Base-by-base conservation (phyloP, 345 rosid species). In the Lumnitzera littorea region DNA sequence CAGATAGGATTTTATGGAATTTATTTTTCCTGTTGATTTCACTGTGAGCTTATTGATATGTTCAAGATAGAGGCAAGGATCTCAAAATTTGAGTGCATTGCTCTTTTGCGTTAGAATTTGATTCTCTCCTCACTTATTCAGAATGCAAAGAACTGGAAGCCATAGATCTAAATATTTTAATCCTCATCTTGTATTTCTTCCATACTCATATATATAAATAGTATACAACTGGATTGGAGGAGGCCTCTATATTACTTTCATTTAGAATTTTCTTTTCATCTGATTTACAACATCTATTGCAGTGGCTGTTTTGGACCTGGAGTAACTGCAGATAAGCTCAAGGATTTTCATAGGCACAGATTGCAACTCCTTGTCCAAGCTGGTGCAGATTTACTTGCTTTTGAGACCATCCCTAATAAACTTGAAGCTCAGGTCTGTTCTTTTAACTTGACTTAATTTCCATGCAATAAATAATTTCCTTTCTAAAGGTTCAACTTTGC, bases 351-450 rank as follows among this genome's bases (percentile, higher is more conserved):
- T 23, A 74, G 91, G 29, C 80, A 78, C 58, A 84, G 96, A 71
- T 67, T 92, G 80, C 98, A 87, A 75, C 76, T 92, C 48, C 79
- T 92, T 46, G 85, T 83, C 8, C 79, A 87, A 62, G 89, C 96
- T 43, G 87, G 96, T 65, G 81, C 96, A 15, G 98, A 92, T 76
- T 79, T 92, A 68, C 76, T 92, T 55, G 96, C 96, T 25, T 92
- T 92, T 50, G 98, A 89, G 75, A 85, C 98, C 67, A 87, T 89
- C 63, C 96, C 96, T 11, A 92, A 87, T 53, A 92, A 82, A 72
- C 89, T 92, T 27, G 96, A 92, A 74, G 88, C 98, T 62, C 91
- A 86, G 95, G 98, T 84, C 56, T 52, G 73, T 57, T 62, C 61
- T 64, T 58, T 53, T 36, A 5, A 5, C 43, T 29, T 3, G 36